Evolutionary conservation across 108 stramenopile genomes (phyloP), one percentile per base, ranked within the genome.

Genomic region (Skeletonema menzelii): DNA sequence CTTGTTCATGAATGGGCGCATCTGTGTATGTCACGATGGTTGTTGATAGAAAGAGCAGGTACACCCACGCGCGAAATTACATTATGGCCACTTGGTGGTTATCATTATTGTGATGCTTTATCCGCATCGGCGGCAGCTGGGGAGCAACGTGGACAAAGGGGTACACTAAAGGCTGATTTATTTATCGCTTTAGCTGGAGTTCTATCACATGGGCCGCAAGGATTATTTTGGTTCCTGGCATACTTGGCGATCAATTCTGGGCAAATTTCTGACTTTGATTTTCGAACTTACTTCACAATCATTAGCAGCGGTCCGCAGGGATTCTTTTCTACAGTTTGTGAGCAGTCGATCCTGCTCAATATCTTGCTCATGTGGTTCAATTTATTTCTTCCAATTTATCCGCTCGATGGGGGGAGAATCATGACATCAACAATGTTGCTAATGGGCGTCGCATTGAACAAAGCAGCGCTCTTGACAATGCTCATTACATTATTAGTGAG

Each of bases 341-440:
- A 61, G 28, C 69, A 63, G 24, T 63, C 69, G 0, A 34, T 46
- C 17, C 38, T 61, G 15, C 60, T 69, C 27, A 69, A 69, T 26
- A 63, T 69, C 26, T 63, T 69, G 5, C 34, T 69, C 27, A 24
- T 69, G 61, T 61, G 69, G 59, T 63, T 69, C 28, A 69, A 69
- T 15, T 20, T 69, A 24, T 63, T 69, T 27, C 20, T 69, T 60
- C 69, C 69, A 28, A 15, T 62, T 14, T 69, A 69, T 69, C 69
- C 69, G 6, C 31, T 69, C 7, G 69, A 69, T 42, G 69, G 69
- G 27, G 61, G 31, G 27, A 69, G 69, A 62, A 40, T 61, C 5
- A 69, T 69, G 61, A 42, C 69, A 27, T 38, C 69, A 13, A 15
- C 38, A 69, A 61, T 69, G 27, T 27, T 63, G 13, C 14, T 69